Evolutionary conservation across 2,329 filamentous ascomycete species (phyloP).

Genomic region (Aureobasidium melanogenum): DNA sequence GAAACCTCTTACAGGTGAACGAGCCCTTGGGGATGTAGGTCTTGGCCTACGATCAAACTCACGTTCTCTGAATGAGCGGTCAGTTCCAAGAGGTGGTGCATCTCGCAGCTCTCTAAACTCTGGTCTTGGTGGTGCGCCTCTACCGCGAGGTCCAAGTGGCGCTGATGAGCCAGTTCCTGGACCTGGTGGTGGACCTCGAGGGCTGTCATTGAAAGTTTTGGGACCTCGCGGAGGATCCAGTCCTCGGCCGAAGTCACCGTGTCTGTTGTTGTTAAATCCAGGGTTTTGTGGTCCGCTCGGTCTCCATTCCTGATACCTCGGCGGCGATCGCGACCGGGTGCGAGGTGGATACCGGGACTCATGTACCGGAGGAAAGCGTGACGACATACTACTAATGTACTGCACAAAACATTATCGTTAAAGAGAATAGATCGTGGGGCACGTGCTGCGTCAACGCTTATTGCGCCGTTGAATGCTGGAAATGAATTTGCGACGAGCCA

Average conservation of each 20-base stretch:
- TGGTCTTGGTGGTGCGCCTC: conserved; percentile 47
- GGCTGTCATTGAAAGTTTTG: conserved; percentile 63
- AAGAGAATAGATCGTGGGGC: conserved; percentile 4
- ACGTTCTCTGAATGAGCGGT: conserved; percentile 45
- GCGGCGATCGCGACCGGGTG: conserved; percentile 64
- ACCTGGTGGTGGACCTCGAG: conserved; percentile 25
- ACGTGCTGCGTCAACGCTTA: not conserved
- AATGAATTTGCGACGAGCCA: not conserved
- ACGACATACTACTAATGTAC: conserved; percentile 14
- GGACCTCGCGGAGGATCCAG: conserved; percentile 70
- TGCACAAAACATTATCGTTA: conserved; percentile 9
- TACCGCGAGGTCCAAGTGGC: conserved; percentile 48
- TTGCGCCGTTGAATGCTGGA: not conserved
- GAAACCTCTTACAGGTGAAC: conserved; percentile 52
- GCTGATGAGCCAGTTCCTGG: conserved; percentile 22
- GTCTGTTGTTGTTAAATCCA: conserved; percentile 18
- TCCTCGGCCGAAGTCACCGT: conserved; percentile 19
- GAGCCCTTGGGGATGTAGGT: conserved; percentile 52
- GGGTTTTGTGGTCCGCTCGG: conserved; percentile 46
- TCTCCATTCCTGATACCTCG: conserved; percentile 62
- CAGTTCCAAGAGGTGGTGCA: conserved; percentile 51
- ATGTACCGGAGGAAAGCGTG: conserved; percentile 15
- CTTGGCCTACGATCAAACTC: conserved; percentile 48
- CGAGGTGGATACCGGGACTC: conserved; percentile 35
- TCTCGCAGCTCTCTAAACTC: conserved; percentile 54